Evolutionary conservation across 768 basidiomycete species (phyloP), one percentile per base, ranked within the genome.

Genomic region (Boletus fagicola): DNA sequence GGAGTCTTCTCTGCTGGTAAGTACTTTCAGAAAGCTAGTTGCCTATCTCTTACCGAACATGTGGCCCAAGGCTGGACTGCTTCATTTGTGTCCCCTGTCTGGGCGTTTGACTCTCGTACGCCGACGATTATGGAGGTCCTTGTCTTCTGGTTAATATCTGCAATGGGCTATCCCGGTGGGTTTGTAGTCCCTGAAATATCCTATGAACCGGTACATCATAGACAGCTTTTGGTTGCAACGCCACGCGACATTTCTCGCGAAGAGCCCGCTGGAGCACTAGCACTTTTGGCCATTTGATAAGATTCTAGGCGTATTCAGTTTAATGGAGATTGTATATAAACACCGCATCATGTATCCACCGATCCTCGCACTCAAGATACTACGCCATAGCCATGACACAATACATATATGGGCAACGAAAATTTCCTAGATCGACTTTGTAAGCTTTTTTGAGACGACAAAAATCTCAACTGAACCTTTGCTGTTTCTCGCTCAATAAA

Each of bases 91-190:
- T 78, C 81, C 3, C 69, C 73, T 33, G 72, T 82, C 26, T 80
- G 78, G 62, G 56, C 67, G 15, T 76, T 71, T 59, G 70, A 81
- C 62, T 62, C 72, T 24, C 58, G 62, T 46, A 67, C 65, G 15
- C 84, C 83, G n/a, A 78, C 80, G 13, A 72, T 85, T 47, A 61
- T 81, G 53, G 80, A 84, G 67, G 70, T 74, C 57, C 66, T 86
- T 24, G 67, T 76, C 9, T 85, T 77, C 66, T 87, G 85, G 84
- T 65, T 83, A 49, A 75, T 75, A 38, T 83, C 83, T 50, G 78
- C 82, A 11, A 78, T 81, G 77, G 73, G 70, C 0, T 63, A 77
- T 38, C 58, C 68, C 3, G 71, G 69, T 42, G 67, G 71, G 15
- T 72, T 74, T 47, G 49, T 56, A 15, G 61, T 72, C 16, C 71